These are phyloP conservation scores for Penicillium sp. DNA, from an alignment of 2,329 filamentous ascomycete genomes.

Conservation along the genomic window DNA sequence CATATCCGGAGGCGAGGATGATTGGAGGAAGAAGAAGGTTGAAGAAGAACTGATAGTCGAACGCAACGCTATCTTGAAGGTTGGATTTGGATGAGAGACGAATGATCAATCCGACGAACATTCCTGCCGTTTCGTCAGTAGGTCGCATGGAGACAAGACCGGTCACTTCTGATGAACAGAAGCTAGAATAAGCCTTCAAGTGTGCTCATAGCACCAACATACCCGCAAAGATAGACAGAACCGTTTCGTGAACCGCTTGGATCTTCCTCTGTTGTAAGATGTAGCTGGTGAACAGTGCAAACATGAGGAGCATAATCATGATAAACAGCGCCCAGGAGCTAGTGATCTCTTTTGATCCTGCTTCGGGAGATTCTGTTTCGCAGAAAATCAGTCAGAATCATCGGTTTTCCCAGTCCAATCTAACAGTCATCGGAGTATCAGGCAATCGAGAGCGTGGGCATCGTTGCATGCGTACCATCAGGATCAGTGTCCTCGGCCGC, in stretches of 20 bases:
- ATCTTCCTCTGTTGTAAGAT: conserved; percentile 94
- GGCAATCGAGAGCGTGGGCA: conserved; percentile 4
- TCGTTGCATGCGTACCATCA: conserved; percentile 30
- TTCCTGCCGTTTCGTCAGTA: conserved; percentile 53
- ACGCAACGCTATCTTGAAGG: conserved; percentile 85
- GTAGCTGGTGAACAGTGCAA: conserved; percentile 94
- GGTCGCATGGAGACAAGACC: too few species aligned
- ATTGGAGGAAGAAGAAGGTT: conserved; percentile 97
- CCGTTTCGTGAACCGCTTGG: conserved; percentile 94
- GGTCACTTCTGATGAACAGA: too few species aligned
- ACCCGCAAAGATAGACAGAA: conserved; percentile 97
- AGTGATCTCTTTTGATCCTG: conserved; percentile 86
- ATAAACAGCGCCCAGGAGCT: conserved; percentile 98
- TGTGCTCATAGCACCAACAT: conserved; percentile 12
- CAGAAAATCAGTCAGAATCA: conserved; percentile 15
- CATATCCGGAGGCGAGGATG: conserved; percentile 93
- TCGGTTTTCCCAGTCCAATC: conserved; percentile 2
- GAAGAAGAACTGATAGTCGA: conserved; percentile 99
- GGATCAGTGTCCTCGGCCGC: conserved; percentile 34
- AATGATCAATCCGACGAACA: conserved; percentile 88
- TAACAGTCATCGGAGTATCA: conserved; percentile 1
- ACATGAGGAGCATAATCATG: conserved; percentile 85
- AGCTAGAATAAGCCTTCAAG: neutral
- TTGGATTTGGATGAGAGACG: conserved; percentile 73
- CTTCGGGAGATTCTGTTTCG: conserved; percentile 60